A percentile compares a stretch with the other conserved stretches of the same genome.
These are phyloP conservation scores for Coemansia umbellata DNA, from an alignment of 192 early-diverging fungal species.

Conservation along the genomic window DNA sequence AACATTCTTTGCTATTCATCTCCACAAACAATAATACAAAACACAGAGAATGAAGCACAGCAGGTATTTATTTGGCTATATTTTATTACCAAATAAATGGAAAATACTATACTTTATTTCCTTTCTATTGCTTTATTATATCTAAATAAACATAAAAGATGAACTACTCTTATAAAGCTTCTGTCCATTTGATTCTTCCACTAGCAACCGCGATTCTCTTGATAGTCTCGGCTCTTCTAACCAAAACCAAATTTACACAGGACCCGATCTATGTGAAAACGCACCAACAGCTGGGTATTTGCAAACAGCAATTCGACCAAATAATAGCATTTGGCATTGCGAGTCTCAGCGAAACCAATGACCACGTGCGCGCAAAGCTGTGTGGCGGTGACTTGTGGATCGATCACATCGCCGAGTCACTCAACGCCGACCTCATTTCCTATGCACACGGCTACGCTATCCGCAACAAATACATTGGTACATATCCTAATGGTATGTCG, in stretches of 20 bases:
- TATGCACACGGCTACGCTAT: constrained; percentile 22
- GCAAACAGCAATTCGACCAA: constrained; percentile 10
- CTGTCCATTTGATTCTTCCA: too few relatives aligned
- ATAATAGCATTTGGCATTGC: constrained; percentile 25
- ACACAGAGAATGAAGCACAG: too few relatives aligned
- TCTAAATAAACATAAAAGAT: too few relatives aligned
- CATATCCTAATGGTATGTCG: too few relatives aligned
- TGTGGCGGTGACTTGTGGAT: constrained; percentile 35
- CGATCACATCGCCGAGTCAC: constrained; percentile 25
- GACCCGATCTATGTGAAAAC: not conserved
- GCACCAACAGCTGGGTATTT: not conserved
- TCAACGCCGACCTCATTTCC: constrained; percentile 15
- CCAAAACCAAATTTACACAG: not conserved
- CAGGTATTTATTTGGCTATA: too few relatives aligned
- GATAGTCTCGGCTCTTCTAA: too few relatives aligned
- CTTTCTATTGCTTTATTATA: too few relatives aligned
- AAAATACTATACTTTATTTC: too few relatives aligned
- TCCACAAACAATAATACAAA: too few relatives aligned
- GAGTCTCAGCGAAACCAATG: constrained; percentile 9
- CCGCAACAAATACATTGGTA: not conserved
- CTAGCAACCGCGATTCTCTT: not conserved
- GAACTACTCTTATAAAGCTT: too few relatives aligned
- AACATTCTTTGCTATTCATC: too few relatives aligned
- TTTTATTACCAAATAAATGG: too few relatives aligned
- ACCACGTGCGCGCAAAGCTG: constrained; percentile 13